phyloP scores from a whole-genome alignment of 2,329 filamentous ascomycete genomes.

The Hirsutella thompsonii region DNA sequence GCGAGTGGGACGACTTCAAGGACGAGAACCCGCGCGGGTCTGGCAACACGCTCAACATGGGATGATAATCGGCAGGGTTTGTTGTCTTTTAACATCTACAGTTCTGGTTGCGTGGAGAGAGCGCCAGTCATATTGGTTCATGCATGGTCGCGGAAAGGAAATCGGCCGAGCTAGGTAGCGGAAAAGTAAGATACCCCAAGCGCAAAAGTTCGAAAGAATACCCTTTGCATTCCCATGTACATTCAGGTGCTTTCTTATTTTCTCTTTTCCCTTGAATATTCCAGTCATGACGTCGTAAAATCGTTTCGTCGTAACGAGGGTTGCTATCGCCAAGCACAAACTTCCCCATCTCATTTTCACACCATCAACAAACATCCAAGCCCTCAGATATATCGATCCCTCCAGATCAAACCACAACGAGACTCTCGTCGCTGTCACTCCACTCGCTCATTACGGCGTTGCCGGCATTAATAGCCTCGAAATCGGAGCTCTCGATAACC shows the following conservation, averaged over 20 bases:
- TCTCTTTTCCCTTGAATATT: too few species aligned
- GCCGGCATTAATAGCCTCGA: not conserved
- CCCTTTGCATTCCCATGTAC: not conserved
- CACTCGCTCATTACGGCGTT: slow-evolving; percentile 1
- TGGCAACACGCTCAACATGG: slow-evolving; percentile 74
- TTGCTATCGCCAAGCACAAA: too few species aligned
- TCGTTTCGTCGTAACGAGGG: too few species aligned
- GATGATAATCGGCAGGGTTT: slow-evolving; percentile 15
- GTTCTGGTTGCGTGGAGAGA: too few species aligned
- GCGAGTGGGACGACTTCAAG: slow-evolving; percentile 88
- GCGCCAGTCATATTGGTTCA: not conserved
- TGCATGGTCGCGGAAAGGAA: not conserved
- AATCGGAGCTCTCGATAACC: not conserved
- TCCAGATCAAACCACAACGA: slow-evolving; percentile 4
- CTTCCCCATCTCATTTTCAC: too few species aligned
- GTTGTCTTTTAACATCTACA: too few species aligned
- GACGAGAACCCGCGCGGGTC: slow-evolving; percentile 79
- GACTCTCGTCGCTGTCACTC: slow-evolving; percentile 7
- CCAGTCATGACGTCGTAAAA: too few species aligned
- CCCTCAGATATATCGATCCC: not conserved
- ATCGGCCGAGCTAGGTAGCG: too few species aligned
- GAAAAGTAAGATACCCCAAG: not conserved
- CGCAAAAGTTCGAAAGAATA: not conserved
- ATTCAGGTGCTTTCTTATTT: too few species aligned
- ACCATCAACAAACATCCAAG: too few species aligned